Conservation (phyloP, 805 yeast genomes). For the Saturnispora mendoncae region DNA sequence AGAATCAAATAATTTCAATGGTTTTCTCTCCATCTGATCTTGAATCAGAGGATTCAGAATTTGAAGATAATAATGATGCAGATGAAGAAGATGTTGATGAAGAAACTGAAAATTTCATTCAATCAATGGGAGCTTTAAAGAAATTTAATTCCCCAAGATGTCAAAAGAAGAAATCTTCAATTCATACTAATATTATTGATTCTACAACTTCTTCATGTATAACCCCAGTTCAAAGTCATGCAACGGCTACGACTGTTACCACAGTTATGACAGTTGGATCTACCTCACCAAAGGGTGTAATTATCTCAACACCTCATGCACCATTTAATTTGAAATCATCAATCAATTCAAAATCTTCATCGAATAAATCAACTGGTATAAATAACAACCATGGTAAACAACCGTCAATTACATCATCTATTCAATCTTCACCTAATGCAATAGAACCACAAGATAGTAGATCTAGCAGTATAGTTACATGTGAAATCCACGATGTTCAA, state of each 20-base stretch:
- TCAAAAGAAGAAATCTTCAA: background rate
- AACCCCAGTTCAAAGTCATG: conserved; percentile 13
- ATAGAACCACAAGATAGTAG: background rate
- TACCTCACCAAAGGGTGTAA: conserved; percentile 5
- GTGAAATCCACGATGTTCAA: conserved; percentile 19
- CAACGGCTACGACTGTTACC: conserved; percentile 13
- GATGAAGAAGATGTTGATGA: conserved; percentile 17
- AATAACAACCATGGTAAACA: conserved; percentile 2
- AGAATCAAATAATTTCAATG: background rate
- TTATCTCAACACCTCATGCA: background rate
- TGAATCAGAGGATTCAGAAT: conserved; percentile 15
- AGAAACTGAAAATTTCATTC: conserved; percentile 13
- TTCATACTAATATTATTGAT: conserved; percentile 1
- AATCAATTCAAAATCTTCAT: conserved; percentile 2
- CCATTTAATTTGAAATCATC: background rate
- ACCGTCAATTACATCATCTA: conserved; percentile 13
- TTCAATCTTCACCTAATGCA: background rate
- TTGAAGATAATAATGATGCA: conserved; percentile 18
- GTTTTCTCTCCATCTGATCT: conserved; percentile 7
- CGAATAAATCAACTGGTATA: too few species aligned
- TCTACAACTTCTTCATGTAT: conserved; percentile 13
- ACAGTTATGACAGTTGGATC: conserved; percentile 10
- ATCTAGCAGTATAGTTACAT: conserved; percentile 13
- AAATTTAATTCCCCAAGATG: conserved; percentile 7
- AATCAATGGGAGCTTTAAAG: conserved; percentile 7